Conservation (phyloP, 192 early-diverging fungal genomes). For the Kickxella alabastrina region DNA sequence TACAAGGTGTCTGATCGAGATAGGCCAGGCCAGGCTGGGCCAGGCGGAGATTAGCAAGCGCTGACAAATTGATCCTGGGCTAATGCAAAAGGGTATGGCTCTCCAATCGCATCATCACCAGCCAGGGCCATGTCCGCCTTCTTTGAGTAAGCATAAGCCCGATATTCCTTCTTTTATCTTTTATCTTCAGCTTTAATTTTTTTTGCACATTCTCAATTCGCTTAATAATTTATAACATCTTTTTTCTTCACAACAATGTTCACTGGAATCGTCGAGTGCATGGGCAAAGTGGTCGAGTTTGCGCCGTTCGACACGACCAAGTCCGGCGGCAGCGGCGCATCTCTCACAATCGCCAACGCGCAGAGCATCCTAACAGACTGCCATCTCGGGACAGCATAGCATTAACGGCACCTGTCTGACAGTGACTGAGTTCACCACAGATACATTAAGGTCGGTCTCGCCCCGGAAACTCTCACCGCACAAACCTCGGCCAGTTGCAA, state of each 20-base stretch:
- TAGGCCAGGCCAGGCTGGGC: too few species aligned
- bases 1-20: too few species aligned
- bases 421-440: slow-evolving; percentile 84
- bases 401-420: slow-evolving; percentile 95
- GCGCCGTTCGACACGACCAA: slow-evolving; percentile 65
- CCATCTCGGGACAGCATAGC: slow-evolving; percentile 91
- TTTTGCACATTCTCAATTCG: too few species aligned
- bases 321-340: slow-evolving; percentile 84
- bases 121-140: too few species aligned
- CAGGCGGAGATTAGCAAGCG: too few species aligned
- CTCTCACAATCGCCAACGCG: slow-evolving; percentile 74
- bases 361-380: slow-evolving; percentile 72
- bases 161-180: neutral
- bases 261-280: slow-evolving; percentile 93
- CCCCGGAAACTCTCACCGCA: slow-evolving; percentile 90
- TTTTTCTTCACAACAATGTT: slow-evolving; percentile 63
- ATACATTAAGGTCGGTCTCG: slow-evolving; percentile 86
- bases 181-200: neutral
- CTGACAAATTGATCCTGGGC: too few species aligned
- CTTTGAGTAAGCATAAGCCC: too few species aligned
- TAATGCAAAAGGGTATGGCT: too few species aligned
- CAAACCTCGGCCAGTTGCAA: slow-evolving; percentile 78
- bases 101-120: too few species aligned
- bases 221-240: too few species aligned
- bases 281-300: slow-evolving; percentile 73